Evolutionary conservation across 2,329 filamentous ascomycete genomes (phyloP).

Genomic region (Talaromyces sp.): DNA sequence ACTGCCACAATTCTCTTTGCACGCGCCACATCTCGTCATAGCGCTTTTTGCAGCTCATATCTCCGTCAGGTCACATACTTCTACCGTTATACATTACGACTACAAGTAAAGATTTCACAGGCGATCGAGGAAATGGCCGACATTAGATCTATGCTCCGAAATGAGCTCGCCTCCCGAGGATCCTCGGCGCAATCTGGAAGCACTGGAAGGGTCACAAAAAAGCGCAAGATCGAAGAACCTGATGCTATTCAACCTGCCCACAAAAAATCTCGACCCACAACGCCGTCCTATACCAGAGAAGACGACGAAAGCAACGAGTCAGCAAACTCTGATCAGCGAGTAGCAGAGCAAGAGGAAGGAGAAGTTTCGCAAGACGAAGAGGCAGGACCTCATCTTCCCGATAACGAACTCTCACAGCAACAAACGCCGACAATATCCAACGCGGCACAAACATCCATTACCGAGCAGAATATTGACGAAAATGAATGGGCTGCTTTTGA

Average conservation of each 20-base stretch:
- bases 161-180: conserved; percentile 70
- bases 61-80: too few relatives aligned
- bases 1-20: conserved; percentile 5
- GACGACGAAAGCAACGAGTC: neutral
- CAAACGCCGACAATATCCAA: conserved; percentile 4
- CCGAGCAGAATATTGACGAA: conserved; percentile 57
- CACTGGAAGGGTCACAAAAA: conserved; percentile 45
- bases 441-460: conserved; percentile 15
- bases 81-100: too few relatives aligned
- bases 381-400: conserved; percentile 25
- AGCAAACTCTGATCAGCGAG: conserved; percentile 12
- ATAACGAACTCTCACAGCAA: neutral
- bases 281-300: conserved; percentile 29
- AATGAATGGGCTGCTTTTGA: conserved; percentile 86
- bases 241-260: conserved; percentile 34
- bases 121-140: conserved; percentile 61
- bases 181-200: conserved; percentile 57
- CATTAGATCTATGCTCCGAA: conserved; percentile 73
- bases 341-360: conserved; percentile 28
- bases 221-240: conserved; percentile 52
- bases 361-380: conserved; percentile 28
- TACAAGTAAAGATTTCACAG: neutral
- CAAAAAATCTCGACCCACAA: conserved; percentile 44
- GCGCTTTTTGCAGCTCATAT: neutral
- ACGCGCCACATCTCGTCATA: conserved; percentile 19